These are phyloP conservation scores for Nicotiana undulata DNA, from an alignment of 257 asterid genomes.

Conservation along the genomic window DNA sequence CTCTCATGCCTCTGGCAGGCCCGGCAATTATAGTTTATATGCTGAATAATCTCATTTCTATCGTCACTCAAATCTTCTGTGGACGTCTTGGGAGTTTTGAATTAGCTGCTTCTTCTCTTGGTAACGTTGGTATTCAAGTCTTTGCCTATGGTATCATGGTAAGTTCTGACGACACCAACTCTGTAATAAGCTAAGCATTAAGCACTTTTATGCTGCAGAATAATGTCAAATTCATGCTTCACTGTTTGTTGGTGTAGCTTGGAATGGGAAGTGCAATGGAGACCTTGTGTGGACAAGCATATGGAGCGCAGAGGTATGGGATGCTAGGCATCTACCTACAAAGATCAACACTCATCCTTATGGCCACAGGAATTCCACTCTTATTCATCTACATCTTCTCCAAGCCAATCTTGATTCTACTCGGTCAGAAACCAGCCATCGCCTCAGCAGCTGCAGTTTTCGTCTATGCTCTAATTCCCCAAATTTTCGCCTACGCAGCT, in stretches of 20 bases:
- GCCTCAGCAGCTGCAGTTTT: conserved; percentile 14
- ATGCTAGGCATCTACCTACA: conserved; percentile 15
- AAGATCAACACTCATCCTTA: conserved; percentile 7
- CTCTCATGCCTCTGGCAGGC: no score
- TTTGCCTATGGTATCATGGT: no score
- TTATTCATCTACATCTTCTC: neutral
- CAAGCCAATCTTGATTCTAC: conserved; percentile 9
- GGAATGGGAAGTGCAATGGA: conserved; percentile 21
- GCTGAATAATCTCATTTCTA: no score
- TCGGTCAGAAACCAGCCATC: conserved; percentile 7
- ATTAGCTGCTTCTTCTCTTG: no score
- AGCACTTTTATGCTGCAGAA: no score
- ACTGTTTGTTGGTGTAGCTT: neutral
- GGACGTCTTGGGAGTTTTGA: no score
- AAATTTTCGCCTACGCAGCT: conserved; percentile 12
- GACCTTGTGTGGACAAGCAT: conserved; percentile 18
- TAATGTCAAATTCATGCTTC: no score
- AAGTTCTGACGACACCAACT: no score
- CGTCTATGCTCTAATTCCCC: conserved; percentile 15
- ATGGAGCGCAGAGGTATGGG: conserved; percentile 9
- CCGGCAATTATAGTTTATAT: no score
- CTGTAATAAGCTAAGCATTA: no score
- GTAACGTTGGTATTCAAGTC: no score
- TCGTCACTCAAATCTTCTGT: no score
- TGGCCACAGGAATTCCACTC: conserved; percentile 4